Conservation (phyloP, 2,329 filamentous ascomycete species). For the Venturia nashicola region DNA sequence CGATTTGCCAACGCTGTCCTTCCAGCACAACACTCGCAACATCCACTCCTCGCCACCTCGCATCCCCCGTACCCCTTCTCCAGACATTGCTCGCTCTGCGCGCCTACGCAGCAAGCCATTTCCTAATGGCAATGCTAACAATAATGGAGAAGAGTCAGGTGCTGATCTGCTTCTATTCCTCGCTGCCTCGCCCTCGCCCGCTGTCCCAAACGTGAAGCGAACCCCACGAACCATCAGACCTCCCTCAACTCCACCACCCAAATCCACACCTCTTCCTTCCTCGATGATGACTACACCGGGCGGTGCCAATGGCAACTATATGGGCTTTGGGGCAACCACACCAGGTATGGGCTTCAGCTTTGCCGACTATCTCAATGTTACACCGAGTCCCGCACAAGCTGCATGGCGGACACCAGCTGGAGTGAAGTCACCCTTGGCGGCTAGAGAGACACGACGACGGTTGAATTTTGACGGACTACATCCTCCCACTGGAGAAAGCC, state of each 20-base stretch:
- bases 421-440: slow-evolving; percentile 56
- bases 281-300: slow-evolving; percentile 85
- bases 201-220: slow-evolving; percentile 41
- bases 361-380: slow-evolving; percentile 94
- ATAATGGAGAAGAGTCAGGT: slow-evolving; percentile 65
- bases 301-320: slow-evolving; percentile 42
- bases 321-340: slow-evolving; percentile 55
- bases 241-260: slow-evolving; percentile 43
- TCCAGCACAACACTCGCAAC: slow-evolving; percentile 45
- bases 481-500: slow-evolving; percentile 38
- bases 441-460: slow-evolving; percentile 53
- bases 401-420: slow-evolving; percentile 56
- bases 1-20: slow-evolving; percentile 64
- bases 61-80: slow-evolving; percentile 29
- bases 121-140: slow-evolving; percentile 27
- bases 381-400: slow-evolving; percentile 84
- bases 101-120: slow-evolving; percentile 28
- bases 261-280: slow-evolving; percentile 53
- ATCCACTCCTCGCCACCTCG: slow-evolving; percentile 68
- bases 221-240: slow-evolving; percentile 38
- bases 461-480: slow-evolving; percentile 73
- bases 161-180: slow-evolving; percentile 80
- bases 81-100: slow-evolving; percentile 26
- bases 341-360: slow-evolving; percentile 78
- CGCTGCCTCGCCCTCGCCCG: slow-evolving; percentile 81